Percentiles rank a stretch among this genome's conserved stretches.
Conservation (phyloP, 768 basidiomycete species). For the Erythrobasidium yunnanense region DNA sequence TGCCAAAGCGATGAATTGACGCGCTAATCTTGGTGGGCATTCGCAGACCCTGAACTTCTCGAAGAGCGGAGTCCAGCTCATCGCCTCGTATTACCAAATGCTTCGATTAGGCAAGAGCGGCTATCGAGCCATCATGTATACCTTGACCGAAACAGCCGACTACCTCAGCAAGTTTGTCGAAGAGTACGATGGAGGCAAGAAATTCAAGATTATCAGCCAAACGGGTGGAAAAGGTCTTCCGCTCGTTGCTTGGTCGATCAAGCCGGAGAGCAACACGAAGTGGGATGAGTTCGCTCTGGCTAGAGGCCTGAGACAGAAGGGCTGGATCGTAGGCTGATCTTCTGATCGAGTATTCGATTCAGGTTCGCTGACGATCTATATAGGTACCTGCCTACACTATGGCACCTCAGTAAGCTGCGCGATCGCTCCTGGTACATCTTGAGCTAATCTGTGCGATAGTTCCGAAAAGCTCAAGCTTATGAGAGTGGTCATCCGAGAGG, state of each 20-base stretch:
- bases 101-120: slow-evolving; percentile 40
- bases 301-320: slow-evolving; percentile 32
- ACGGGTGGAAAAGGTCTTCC: slow-evolving; percentile 36
- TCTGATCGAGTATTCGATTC: no score
- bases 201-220: slow-evolving; percentile 38
- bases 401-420: slow-evolving; percentile 17
- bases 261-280: slow-evolving; percentile 17
- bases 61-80: slow-evolving; percentile 38
- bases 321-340: slow-evolving; percentile 37
- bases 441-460: slow-evolving; percentile 1
- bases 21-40: no score
- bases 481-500: slow-evolving; percentile 41
- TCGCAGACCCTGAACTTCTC: slow-evolving; percentile 36
- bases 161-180: slow-evolving; percentile 34
- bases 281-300: slow-evolving; percentile 41
- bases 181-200: slow-evolving; percentile 32
- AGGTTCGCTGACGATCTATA: slow-evolving; percentile 15
- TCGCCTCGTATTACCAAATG: slow-evolving; percentile 37
- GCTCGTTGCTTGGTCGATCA: slow-evolving; percentile 40
- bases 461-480: slow-evolving; percentile 39
- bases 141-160: slow-evolving; percentile 37
- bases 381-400: slow-evolving; percentile 24
- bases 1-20: no score
- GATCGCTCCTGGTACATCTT: slow-evolving; percentile 5
- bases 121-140: slow-evolving; percentile 40